Conservation (phyloP, 352 stramenopile species). For the Phytophthora ohioensis region DNA sequence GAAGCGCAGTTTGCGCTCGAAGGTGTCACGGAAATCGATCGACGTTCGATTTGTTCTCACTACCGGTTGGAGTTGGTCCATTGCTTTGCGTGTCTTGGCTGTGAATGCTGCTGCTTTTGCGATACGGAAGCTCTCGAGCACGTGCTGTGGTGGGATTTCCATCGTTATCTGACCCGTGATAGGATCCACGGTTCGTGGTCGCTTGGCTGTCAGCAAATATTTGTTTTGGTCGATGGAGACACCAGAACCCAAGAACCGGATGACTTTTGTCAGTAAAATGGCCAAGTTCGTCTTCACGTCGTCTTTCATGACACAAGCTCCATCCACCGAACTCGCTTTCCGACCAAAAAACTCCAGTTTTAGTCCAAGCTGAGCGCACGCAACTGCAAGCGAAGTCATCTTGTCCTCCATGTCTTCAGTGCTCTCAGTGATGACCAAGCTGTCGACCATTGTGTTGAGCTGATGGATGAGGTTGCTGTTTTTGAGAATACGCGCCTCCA, state of each 20-base stretch:
- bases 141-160: constrained; percentile 50
- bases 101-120: constrained; percentile 57
- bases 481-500: constrained; percentile 55
- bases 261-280: constrained; percentile 58
- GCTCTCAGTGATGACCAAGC: constrained; percentile 65
- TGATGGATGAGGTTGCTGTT: constrained; percentile 74
- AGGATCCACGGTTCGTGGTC: constrained; percentile 42
- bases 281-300: constrained; percentile 53
- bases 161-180: constrained; percentile 50
- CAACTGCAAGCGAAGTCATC: constrained; percentile 53
- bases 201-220: constrained; percentile 54
- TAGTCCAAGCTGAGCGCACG: constrained; percentile 54
- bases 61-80: constrained; percentile 64
- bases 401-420: constrained; percentile 70
- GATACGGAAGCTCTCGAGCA: constrained; percentile 60
- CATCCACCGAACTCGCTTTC: constrained; percentile 24
- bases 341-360: constrained; percentile 66
- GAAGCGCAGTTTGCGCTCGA: constrained; percentile 55
- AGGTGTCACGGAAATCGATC: constrained; percentile 55
- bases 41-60: constrained; percentile 46
- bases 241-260: constrained; percentile 63
- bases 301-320: constrained; percentile 29
- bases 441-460: constrained; percentile 73
- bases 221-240: constrained; percentile 76
- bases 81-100: constrained; percentile 43